Evolutionary conservation across 1,284 basidiomycete species (phyloP).

Genomic region (Marasmius sp.): DNA sequence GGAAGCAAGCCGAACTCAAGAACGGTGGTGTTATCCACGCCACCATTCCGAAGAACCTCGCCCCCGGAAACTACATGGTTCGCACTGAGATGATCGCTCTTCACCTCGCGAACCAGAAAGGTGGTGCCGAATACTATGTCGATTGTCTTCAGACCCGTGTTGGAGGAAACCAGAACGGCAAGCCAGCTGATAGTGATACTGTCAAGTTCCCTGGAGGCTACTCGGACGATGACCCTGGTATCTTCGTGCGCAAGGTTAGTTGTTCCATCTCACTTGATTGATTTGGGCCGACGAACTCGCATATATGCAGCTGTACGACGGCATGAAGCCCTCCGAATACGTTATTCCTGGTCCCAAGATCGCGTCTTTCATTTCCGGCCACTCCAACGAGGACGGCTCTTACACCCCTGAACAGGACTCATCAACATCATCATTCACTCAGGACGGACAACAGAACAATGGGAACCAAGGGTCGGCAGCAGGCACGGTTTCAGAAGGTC

Average conservation of each 20-base stretch:
- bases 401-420: not conserved
- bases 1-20: conserved; percentile 14
- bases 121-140: conserved; percentile 60
- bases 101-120: conserved; percentile 40
- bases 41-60: conserved; percentile 44
- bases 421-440: not conserved
- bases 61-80: conserved; percentile 51
- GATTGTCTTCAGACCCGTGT: conserved; percentile 53
- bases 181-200: conserved; percentile 30
- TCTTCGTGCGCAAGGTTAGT: conserved; percentile 39
- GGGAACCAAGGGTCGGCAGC: not conserved
- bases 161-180: conserved; percentile 40
- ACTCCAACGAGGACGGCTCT: not conserved
- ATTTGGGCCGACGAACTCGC: not conserved
- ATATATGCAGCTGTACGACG: not conserved
- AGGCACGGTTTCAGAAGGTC: not conserved
- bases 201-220: conserved; percentile 55
- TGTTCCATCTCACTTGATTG: not conserved
- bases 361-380: not conserved
- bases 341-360: not conserved
- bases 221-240: conserved; percentile 46
- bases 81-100: conserved; percentile 58
- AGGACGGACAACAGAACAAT: not conserved
- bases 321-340: not conserved
- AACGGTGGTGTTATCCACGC: conserved; percentile 29